A percentile compares a stretch with the other conserved stretches of the same genome.
phyloP scores from a whole-genome alignment of 768 basidiomycete species.

The Hirschioporus abietinus region DNA sequence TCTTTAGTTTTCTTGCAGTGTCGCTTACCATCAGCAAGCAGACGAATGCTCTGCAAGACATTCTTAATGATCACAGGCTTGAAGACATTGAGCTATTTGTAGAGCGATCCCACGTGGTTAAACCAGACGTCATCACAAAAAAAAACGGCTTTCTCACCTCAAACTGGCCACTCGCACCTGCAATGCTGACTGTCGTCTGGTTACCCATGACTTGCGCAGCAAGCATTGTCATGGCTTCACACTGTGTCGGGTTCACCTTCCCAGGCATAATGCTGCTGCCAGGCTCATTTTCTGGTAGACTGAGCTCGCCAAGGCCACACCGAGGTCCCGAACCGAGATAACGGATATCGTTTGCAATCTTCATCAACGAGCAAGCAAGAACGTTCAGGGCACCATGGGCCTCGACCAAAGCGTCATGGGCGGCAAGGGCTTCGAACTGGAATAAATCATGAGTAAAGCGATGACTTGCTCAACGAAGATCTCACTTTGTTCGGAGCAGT shows the following conservation, averaged over 20 bases:
- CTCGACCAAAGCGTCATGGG: conserved; percentile 98
- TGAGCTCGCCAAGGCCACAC: conserved; percentile 93
- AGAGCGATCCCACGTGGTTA: neutral
- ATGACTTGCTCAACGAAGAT: neutral
- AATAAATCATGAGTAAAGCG: conserved; percentile 3
- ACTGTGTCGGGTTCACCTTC: conserved; percentile 99
- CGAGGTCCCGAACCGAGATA: conserved; percentile 97
- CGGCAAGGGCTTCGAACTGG: conserved; percentile 94
- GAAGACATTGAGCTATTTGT: conserved; percentile 85
- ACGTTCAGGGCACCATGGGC: conserved; percentile 96
- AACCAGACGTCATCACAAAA: conserved; percentile 3
- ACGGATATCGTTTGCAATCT: conserved; percentile 98
- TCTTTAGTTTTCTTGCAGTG: neutral
- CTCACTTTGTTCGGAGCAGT: conserved; percentile 96
- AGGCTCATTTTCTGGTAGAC: conserved; percentile 96
- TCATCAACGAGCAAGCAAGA: conserved; percentile 95
- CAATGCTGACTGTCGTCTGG: conserved; percentile 87
- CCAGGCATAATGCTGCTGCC: conserved; percentile 99
- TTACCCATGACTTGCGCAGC: conserved; percentile 99
- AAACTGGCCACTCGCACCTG: conserved; percentile 94
- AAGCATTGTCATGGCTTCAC: conserved; percentile 98
- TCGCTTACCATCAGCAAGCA: conserved; percentile 80
- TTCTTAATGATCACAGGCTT: conserved; percentile 99
- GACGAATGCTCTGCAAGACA: conserved; percentile 90
- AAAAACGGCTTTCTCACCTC: conserved; percentile 54